Evolutionary conservation across 1,284 basidiomycete genomes (phyloP).

Genomic region (Porphyrellus sp.): DNA sequence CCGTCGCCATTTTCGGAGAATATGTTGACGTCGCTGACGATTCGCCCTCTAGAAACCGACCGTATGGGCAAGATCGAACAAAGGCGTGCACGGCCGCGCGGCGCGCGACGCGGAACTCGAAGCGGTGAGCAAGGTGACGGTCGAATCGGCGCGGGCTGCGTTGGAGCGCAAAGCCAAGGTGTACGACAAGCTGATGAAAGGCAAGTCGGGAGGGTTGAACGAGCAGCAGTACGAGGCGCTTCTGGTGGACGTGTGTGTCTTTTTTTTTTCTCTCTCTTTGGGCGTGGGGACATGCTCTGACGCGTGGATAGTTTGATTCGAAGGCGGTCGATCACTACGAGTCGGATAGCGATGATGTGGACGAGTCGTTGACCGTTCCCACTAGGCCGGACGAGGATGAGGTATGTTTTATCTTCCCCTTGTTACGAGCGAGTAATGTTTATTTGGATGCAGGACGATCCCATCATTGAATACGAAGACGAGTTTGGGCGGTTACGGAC

Average conservation of each 20-base stretch:
- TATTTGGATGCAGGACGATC: slow-evolving; percentile 52
- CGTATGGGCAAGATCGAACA: slow-evolving; percentile 68
- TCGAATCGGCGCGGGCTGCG: slow-evolving; percentile 63
- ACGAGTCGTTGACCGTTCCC: slow-evolving; percentile 66
- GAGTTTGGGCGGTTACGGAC: slow-evolving; percentile 79
- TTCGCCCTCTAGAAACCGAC: slow-evolving; percentile 55
- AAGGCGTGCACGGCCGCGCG: slow-evolving; percentile 61
- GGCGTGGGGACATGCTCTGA: slow-evolving; percentile 6
- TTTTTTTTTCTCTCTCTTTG: not conserved
- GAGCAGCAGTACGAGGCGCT: slow-evolving; percentile 75
- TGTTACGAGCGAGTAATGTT: not conserved
- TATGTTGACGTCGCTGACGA: not conserved
- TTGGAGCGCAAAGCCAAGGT: slow-evolving; percentile 79
- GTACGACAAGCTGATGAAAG: slow-evolving; percentile 78
- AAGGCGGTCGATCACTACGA: slow-evolving; percentile 55
- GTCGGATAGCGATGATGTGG: slow-evolving; percentile 69
- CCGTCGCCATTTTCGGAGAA: not conserved
- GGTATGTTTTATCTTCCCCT: slow-evolving; percentile 30
- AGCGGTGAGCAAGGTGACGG: slow-evolving; percentile 59
- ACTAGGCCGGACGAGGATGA: slow-evolving; percentile 40
- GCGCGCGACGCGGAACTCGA: slow-evolving; percentile 66
- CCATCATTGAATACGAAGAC: slow-evolving; percentile 80
- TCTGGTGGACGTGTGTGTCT: slow-evolving; percentile 75
- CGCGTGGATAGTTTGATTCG: slow-evolving; percentile 63
- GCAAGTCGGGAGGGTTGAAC: slow-evolving; percentile 75